Evolutionary conservation across 768 basidiomycete species (phyloP).

Genomic region (Pleurotus tuoliensis): DNA sequence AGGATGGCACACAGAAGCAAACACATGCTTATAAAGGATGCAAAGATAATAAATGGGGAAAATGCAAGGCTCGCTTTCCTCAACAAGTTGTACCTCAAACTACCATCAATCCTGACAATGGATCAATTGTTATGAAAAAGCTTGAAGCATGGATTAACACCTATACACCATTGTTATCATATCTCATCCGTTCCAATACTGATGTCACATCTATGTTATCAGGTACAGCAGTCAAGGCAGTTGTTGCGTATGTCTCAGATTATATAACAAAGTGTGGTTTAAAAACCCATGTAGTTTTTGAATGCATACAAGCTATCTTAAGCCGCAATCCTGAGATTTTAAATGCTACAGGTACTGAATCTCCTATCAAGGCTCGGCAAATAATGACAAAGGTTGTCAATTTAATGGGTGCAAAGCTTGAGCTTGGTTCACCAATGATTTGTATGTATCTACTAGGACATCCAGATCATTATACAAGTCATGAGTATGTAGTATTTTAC

Average conservation of each 20-base stretch:
- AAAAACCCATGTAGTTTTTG: no score
- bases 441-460: slow-evolving; percentile 17
- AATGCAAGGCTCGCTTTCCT: slow-evolving; percentile 32
- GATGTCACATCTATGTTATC: no score
- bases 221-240: no score
- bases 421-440: slow-evolving; percentile 11
- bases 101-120: not conserved
- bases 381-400: slow-evolving; percentile 17
- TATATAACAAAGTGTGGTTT: slow-evolving; percentile 18
- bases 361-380: slow-evolving; percentile 16
- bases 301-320: slow-evolving; percentile 8
- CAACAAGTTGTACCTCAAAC: slow-evolving; percentile 7
- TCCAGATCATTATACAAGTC: slow-evolving; percentile 28
- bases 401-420: slow-evolving; percentile 21
- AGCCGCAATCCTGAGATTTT: slow-evolving; percentile 30
- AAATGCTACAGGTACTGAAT: slow-evolving; percentile 12
- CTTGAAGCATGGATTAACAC: no score
- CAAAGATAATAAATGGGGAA: slow-evolving; percentile 21
- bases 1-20: not conserved
- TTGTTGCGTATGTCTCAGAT: no score
- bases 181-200: no score
- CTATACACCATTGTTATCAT: no score
- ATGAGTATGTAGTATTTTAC: slow-evolving; percentile 18
- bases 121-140: no score
- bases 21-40: slow-evolving; percentile 15